Base-by-base conservation (phyloP, 2,329 filamentous ascomycete species). In the Aspergillus cejpii region DNA sequence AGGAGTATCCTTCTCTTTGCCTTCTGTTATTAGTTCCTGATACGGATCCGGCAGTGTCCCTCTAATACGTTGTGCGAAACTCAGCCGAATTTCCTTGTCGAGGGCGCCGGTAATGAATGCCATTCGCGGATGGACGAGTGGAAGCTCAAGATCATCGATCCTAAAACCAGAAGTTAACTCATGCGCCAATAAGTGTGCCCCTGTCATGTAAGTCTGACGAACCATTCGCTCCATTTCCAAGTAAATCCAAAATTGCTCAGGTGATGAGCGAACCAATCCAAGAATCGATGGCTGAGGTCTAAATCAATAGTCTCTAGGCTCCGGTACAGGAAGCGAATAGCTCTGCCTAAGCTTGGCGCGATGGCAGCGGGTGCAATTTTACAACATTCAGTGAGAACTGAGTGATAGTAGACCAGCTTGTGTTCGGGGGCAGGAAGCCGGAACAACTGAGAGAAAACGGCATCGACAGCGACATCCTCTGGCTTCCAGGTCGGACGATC, bases 151-250 rank as follows among this genome's bases (percentile, higher is more conserved):
- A 62, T 97, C 89, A 12, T 90, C 87, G 38, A 86, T 78, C 79
- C 79, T 82, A 10, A 34, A 14, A 17, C 3, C 15, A 37, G 24
- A 26, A 5, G 41, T 65, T 39, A 60, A 58, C 34, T 40, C 29
- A 14, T 39, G 8, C 20, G 29, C n/a, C 29, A 6, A 17, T 33
- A 11, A 24, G 11, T 10, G 23, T 17, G 8, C 8, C 4, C 8
- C 5, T 3, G 26, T 20, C 27, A 14, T 2, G 14, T 15, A 8
- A 21, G 10, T 6, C 27, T 24, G 11, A 69, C 74, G 57, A 66
- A 80, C 92, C 92, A 98, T 70, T 98, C 92, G 12, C 85, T 84
- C 92, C 92, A 98, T 69, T 97, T 97, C 92, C 92, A 98, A 7
- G 92, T 92, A 65, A 97, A 98, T 42, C 94, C 92, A 63, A 98